Percentiles rank a stretch among this genome's conserved stretches.
phyloP scores from a whole-genome alignment of 208 protist species.

The Leishmania lainsoni region DNA sequence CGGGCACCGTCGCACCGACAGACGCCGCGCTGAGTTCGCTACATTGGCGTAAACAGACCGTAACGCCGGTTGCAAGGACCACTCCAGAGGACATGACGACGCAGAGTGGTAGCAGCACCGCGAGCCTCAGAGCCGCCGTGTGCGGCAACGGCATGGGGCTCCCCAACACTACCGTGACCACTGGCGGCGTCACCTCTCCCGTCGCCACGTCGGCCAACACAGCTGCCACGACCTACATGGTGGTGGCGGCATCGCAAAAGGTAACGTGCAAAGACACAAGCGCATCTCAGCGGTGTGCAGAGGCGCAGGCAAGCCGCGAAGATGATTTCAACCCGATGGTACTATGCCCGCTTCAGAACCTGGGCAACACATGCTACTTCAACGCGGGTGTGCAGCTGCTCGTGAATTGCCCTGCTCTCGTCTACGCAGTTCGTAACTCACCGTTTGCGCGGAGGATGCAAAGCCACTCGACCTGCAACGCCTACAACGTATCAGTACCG shows the following conservation, averaged over 20 bases:
- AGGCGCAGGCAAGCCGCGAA: slow-evolving; percentile 23
- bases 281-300: slow-evolving; percentile 17
- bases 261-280: slow-evolving; percentile 19
- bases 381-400: slow-evolving; percentile 96
- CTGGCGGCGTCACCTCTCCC: slow-evolving; percentile 5
- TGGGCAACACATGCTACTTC: slow-evolving; percentile 99
- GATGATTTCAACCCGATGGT: slow-evolving; percentile 50
- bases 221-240: neutral
- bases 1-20: neutral
- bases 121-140: neutral
- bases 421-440: too few relatives aligned
- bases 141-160: neutral
- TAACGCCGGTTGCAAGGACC: neutral
- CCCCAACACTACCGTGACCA: neutral
- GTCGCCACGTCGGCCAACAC: neutral
- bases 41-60: neutral
- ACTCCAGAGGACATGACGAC: too few relatives aligned
- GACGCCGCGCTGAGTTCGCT: neutral
- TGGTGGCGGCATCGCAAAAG: neutral
- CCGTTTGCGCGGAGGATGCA: slow-evolving; percentile 19
- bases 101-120: neutral
- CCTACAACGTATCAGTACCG: neutral
- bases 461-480: slow-evolving; percentile 4
- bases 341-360: slow-evolving; percentile 90
- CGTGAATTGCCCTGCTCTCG: slow-evolving; percentile 65